Percentiles rank a stretch among this genome's conserved stretches.
Conservation (phyloP, 1,284 basidiomycete genomes). For the Ustilago trichophora region DNA sequence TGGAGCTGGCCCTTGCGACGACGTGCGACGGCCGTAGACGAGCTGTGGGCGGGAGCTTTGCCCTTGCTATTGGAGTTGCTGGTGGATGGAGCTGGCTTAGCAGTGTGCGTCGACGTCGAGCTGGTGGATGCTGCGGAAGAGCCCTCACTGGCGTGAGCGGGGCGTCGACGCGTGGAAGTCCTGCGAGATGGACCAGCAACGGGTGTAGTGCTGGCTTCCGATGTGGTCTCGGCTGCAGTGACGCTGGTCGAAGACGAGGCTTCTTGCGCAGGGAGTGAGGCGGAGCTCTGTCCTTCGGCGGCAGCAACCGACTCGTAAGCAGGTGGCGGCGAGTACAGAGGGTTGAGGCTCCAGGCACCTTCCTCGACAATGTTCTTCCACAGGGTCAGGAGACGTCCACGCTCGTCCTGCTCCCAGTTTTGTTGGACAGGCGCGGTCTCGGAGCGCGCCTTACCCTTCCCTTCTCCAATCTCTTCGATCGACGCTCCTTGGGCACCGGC, state of each 20-base stretch:
- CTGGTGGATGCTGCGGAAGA: neutral
- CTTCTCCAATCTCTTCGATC: constrained; percentile 8
- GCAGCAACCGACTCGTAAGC: constrained; percentile 51
- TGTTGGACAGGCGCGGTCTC: constrained; percentile 8
- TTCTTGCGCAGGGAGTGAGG: neutral
- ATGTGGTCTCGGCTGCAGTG: neutral
- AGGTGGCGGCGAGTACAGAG: constrained; percentile 51
- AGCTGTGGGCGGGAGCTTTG: constrained; percentile 10
- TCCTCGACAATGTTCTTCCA: constrained; percentile 59
- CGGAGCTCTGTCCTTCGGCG: constrained; percentile 2
- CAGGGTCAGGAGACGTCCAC: constrained; percentile 36
- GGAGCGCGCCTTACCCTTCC: constrained; percentile 29
- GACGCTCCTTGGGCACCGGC: neutral
- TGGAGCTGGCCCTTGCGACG: constrained; percentile 35
- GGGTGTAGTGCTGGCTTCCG: constrained; percentile 30
- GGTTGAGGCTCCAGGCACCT: constrained; percentile 50
- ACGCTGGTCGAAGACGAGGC: neutral
- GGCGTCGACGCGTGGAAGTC: constrained; percentile 16
- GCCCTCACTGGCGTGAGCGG: constrained; percentile 52
- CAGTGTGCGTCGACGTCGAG: constrained; percentile 20
- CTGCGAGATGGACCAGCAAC: constrained; percentile 35
- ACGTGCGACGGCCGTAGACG: constrained; percentile 14
- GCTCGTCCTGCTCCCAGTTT: constrained; percentile 45
- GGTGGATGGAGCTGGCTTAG: constrained; percentile 3
- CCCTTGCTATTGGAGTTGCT: neutral